These are phyloP conservation scores for Nigrospora sphaerica DNA, from an alignment of 2,329 filamentous ascomycete genomes.

Conservation along the genomic window DNA sequence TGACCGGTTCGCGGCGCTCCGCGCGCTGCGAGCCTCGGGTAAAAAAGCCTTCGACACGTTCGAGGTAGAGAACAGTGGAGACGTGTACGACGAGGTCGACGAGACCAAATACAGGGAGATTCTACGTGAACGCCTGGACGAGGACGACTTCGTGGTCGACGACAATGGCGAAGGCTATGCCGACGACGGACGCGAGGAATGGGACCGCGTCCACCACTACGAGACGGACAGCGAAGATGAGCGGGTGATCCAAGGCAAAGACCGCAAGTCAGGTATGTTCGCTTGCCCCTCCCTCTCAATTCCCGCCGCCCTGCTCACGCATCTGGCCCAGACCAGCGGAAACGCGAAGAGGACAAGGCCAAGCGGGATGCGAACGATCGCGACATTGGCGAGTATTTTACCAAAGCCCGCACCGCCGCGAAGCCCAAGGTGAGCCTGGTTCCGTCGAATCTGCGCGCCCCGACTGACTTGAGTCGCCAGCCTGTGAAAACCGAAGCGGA, in stretches of 20 bases:
- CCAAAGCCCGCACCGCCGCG: constrained; percentile 58
- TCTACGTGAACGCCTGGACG: constrained; percentile 77
- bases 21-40: constrained; percentile 76
- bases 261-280: constrained; percentile 40
- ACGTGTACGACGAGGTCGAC: constrained; percentile 92
- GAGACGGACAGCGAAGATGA: constrained; percentile 74
- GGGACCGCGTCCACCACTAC: constrained; percentile 64
- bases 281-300: neutral
- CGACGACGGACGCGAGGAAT: constrained; percentile 92
- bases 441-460: neutral
- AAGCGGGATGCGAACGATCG: constrained; percentile 82
- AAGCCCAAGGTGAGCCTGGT: constrained; percentile 69
- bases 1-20: constrained; percentile 67
- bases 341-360: constrained; percentile 78
- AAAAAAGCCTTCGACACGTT: constrained; percentile 88
- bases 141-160: constrained; percentile 97
- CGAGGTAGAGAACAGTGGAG: constrained; percentile 74
- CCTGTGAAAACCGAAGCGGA: constrained; percentile 77
- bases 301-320: constrained; percentile 3
- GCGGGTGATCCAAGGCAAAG: constrained; percentile 34
- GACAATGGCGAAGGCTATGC: constrained; percentile 97
- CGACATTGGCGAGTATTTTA: constrained; percentile 93
- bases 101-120: constrained; percentile 97
- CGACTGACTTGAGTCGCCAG: constrained; percentile 29
- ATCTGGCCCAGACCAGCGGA: constrained; percentile 62